These are phyloP conservation scores for Detonula confervacea DNA, from an alignment of 352 stramenopile species.

Conservation along the genomic window DNA sequence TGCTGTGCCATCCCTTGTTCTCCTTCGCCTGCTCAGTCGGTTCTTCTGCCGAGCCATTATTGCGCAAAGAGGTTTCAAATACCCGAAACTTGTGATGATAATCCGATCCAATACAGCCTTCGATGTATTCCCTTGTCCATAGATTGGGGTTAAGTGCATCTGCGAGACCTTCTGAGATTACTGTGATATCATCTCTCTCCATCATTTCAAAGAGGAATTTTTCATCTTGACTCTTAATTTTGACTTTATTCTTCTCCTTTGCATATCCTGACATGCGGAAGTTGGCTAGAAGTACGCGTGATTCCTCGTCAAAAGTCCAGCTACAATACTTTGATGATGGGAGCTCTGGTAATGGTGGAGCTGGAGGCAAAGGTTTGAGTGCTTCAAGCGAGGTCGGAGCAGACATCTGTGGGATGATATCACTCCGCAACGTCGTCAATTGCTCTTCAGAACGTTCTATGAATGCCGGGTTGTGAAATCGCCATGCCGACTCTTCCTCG, in stretches of 20 bases:
- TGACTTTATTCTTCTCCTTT: constrained; percentile 9
- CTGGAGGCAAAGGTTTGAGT: constrained; percentile 41
- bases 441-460: constrained; percentile 28
- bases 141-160: constrained; percentile 47
- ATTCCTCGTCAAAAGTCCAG: constrained; percentile 69
- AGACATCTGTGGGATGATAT: constrained; percentile 4
- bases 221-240: constrained; percentile 50
- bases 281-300: constrained; percentile 63
- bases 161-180: constrained; percentile 71
- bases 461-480: constrained; percentile 68
- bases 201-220: constrained; percentile 75
- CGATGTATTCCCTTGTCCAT: constrained; percentile 62
- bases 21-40: constrained; percentile 46
- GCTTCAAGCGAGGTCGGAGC: constrained; percentile 17
- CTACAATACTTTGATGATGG: constrained; percentile 46
- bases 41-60: constrained; percentile 5
- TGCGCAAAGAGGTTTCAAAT: constrained; percentile 48
- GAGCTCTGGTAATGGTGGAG: constrained; percentile 27
- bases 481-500: constrained; percentile 71
- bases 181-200: constrained; percentile 77
- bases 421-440: constrained; percentile 28
- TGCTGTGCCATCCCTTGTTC: constrained; percentile 56
- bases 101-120: constrained; percentile 43
- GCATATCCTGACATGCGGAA: constrained; percentile 37
- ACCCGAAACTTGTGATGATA: constrained; percentile 69